A percentile compares a stretch with the other conserved stretches of the same genome.
Evolutionary conservation across 1,284 basidiomycete species (phyloP).

Genomic region (Boletus hoseneyae): DNA sequence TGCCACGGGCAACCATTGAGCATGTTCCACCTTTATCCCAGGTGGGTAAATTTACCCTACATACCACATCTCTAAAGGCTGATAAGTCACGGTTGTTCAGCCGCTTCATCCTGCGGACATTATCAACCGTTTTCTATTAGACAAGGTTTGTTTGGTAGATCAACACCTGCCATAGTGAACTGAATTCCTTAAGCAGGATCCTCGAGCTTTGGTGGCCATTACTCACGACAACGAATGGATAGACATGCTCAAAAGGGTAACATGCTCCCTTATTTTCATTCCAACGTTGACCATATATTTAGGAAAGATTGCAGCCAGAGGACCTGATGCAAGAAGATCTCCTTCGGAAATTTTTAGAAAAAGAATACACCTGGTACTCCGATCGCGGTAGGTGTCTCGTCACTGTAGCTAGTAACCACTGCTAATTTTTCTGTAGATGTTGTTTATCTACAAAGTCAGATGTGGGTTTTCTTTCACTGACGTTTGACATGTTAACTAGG

Average conservation of each 20-base stretch:
- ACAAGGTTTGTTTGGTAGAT: neutral
- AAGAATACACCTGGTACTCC: neutral
- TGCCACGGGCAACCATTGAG: neutral
- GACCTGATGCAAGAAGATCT: neutral
- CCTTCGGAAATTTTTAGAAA: neutral
- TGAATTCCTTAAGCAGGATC: neutral
- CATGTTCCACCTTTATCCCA: neutral
- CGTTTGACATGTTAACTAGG: neutral
- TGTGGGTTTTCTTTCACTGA: neutral
- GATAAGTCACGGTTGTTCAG: neutral
- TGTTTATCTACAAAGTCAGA: neutral
- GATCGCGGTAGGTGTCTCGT: neutral
- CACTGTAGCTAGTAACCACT: neutral
- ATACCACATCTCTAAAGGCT: neutral
- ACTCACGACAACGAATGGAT: constrained; percentile 4
- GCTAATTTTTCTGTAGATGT: neutral
- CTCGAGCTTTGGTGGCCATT: neutral
- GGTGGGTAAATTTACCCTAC: neutral
- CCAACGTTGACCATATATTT: neutral
- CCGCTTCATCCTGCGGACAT: constrained; percentile 2
- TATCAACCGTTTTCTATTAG: constrained; percentile 5
- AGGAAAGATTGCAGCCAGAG: neutral
- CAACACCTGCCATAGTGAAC: neutral
- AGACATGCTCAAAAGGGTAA: neutral
- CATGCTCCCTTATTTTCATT: neutral